Conservation (phyloP, 2,329 filamentous ascomycete species). For the Trichoderma sp. region DNA sequence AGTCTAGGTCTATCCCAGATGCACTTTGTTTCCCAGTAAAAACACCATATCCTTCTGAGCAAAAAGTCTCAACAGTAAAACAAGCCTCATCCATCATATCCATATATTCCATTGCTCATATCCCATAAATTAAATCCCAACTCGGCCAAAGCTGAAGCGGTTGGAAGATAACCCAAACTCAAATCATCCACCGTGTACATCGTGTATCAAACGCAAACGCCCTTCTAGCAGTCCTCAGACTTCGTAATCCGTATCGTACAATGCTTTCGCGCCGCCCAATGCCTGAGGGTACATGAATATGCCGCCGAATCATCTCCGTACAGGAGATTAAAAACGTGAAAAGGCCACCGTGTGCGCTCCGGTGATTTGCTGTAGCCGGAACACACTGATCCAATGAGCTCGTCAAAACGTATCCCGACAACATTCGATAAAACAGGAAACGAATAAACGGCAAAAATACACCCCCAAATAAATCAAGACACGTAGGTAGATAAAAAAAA, state of each 20-base stretch:
- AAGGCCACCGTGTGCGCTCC: background rate
- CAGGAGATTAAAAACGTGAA: background rate
- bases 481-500: too few relatives aligned
- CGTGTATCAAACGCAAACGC: background rate
- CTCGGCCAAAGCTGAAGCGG: background rate
- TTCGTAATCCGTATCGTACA: background rate
- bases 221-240: background rate
- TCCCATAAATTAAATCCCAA: background rate
- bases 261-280: background rate
- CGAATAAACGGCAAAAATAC: background rate
- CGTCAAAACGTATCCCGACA: conserved; percentile 8
- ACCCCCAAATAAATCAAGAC: background rate
- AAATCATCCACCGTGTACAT: background rate
- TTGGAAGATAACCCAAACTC: background rate
- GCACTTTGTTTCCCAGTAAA: background rate
- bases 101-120: background rate
- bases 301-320: background rate
- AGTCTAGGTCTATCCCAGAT: conserved; percentile 12
- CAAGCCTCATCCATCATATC: background rate
- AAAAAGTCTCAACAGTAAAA: background rate
- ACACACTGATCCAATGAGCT: background rate
- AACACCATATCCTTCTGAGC: background rate
- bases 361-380: background rate
- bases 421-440: background rate
- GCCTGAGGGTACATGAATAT: background rate